These are phyloP conservation scores for Prunus salicina DNA, from an alignment of 306 rosid genomes.

Conservation along the genomic window DNA sequence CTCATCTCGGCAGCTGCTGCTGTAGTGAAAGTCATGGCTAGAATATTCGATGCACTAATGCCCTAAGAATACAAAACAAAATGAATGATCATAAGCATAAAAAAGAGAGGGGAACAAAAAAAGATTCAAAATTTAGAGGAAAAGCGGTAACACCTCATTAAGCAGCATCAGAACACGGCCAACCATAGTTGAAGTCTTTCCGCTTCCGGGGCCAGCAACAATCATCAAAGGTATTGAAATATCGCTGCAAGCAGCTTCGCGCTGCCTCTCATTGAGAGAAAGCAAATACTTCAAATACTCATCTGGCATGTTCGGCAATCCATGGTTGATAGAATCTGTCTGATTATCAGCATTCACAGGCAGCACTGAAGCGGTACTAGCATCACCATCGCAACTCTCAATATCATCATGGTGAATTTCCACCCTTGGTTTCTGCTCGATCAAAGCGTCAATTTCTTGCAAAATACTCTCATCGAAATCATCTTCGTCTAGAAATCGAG, in stretches of 20 bases:
- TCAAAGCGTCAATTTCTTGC: constrained; percentile 63
- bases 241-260: constrained; percentile 83
- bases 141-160: constrained; percentile 57
- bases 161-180: constrained; percentile 89
- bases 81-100: neutral
- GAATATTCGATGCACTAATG: constrained; percentile 61
- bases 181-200: constrained; percentile 99
- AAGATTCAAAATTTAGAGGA: neutral
- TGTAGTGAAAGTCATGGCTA: constrained; percentile 96
- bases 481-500: constrained; percentile 49
- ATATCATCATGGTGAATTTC: constrained; percentile 22
- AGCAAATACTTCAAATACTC: constrained; percentile 62
- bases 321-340: neutral
- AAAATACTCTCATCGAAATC: constrained; percentile 67
- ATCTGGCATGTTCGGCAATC: constrained; percentile 50
- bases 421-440: constrained; percentile 41
- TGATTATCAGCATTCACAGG: constrained; percentile 9
- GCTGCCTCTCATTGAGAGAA: constrained; percentile 74
- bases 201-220: constrained; percentile 97
- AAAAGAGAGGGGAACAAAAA: neutral
- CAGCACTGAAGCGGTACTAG: constrained; percentile 9
- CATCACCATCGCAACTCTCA: constrained; percentile 19
- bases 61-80: constrained; percentile 44
- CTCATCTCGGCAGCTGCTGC: constrained; percentile 99
- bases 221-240: constrained; percentile 80